Percentiles rank a stretch among this genome's conserved stretches.
These are phyloP conservation scores for Wickerhamia fluorescens DNA, from an alignment of 805 yeast genomes.

Conservation along the genomic window DNA sequence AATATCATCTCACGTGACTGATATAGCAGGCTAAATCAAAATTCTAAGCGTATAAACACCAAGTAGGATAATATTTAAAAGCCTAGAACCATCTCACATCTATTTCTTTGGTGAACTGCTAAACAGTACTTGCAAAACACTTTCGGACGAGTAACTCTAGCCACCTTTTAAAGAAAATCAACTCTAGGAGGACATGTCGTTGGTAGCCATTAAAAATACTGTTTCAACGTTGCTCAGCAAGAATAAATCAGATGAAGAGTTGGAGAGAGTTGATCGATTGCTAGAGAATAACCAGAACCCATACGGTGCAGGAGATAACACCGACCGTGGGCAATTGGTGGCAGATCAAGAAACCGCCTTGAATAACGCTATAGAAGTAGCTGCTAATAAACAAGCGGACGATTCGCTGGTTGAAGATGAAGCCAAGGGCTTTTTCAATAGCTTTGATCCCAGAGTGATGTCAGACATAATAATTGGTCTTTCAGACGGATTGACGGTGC, in stretches of 20 bases:
- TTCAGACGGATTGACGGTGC: slow-evolving; percentile 94
- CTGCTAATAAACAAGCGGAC: slow-evolving; percentile 14
- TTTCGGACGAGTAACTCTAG: too few species aligned
- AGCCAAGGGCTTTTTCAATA: slow-evolving; percentile 41
- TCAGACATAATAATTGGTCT: slow-evolving; percentile 90
- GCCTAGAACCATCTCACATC: too few species aligned
- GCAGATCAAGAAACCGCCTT: slow-evolving; percentile 32
- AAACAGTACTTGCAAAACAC: too few species aligned
- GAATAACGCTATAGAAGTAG: slow-evolving; percentile 20
- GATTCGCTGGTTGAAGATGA: slow-evolving; percentile 17
- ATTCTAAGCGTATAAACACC: too few species aligned
- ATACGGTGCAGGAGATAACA: slow-evolving; percentile 24
- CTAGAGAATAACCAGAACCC: slow-evolving; percentile 28
- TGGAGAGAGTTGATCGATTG: slow-evolving; percentile 23
- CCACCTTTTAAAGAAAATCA: too few species aligned
- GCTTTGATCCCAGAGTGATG: slow-evolving; percentile 85
- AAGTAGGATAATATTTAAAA: too few species aligned
- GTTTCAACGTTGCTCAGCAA: slow-evolving; percentile 20
- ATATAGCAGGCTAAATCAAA: too few species aligned
- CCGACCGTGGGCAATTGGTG: slow-evolving; percentile 28
- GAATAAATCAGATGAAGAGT: slow-evolving; percentile 22
- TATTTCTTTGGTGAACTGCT: too few species aligned
- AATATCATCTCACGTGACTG: too few species aligned
- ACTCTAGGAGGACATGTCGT: too few species aligned
- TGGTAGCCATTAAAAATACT: slow-evolving; percentile 31